Evolutionary conservation across 495 filamentous ascomycete genomes (phyloP), one percentile per base, ranked within the genome.

Genomic region (Talaromyces thailandensis): DNA sequence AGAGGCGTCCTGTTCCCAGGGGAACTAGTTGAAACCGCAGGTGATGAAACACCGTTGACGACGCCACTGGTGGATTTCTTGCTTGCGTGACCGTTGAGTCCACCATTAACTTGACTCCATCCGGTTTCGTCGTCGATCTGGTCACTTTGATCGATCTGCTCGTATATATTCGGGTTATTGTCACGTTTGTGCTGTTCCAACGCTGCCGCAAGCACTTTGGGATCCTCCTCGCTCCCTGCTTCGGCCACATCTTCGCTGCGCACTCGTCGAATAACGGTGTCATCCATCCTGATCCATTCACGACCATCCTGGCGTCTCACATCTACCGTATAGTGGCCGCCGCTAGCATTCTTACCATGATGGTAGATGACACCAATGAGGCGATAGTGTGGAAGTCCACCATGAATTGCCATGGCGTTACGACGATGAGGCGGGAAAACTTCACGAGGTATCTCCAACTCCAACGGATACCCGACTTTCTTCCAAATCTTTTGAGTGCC

Each of bases 401-500:
- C 84, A 37, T 88, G 84, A 18, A 79, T 76, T 35, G 83, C 76
- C 64, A 88, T 74, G 5, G 75, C 77, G 61, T 85, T 87, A 51
- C 92, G 85, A 66, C 84, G 87, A 62, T 85, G 81, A 21, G 85
- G 83, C 5, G 91, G 88, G 72, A 98, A 89, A n/a, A 94, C 88
- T 69, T 98, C 95, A 28, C 87, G 87, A 1, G 94, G 94, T 64
- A 98, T 91, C 70, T 96, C 94, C 40, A 98, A 82, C 67, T 96
- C 92, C 14, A 98, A 79, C 0, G 94, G 94, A 68, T 98, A 98
- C 37, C 91, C 93, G 66, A 98, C 81, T 75, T 92, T 93, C 79
- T 97, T 98, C 93, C 93, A 98, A 63, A 98, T 96, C 75, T 98
- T 98, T 68, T 96, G 89, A 1, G 92, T 95, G 12, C 92, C 92